Conservation (phyloP, 345 rosid genomes). For the Balakata baccata region DNA sequence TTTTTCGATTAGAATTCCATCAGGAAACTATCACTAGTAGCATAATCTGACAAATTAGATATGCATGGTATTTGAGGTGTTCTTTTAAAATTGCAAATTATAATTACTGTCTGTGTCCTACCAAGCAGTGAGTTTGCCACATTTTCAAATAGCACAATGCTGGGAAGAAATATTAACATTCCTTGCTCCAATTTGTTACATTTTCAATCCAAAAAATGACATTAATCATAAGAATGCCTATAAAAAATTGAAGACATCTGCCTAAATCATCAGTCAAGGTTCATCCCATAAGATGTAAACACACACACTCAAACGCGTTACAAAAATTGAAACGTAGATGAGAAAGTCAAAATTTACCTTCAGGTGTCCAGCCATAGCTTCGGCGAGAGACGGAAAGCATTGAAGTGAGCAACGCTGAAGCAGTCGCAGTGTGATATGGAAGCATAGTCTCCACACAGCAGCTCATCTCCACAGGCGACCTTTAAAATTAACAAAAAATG, state of each 20-base stretch:
- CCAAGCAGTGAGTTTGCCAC: background rate
- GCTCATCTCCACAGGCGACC: constrained; percentile 79
- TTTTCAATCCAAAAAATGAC: constrained; percentile 1
- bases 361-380: constrained; percentile 52
- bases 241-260: background rate
- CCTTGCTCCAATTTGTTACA: background rate
- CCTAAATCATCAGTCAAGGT: constrained; percentile 7
- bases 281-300: background rate
- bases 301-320: background rate
- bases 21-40: background rate
- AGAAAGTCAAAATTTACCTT: constrained; percentile 41
- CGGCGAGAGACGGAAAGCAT: constrained; percentile 68
- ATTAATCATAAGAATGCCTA: background rate
- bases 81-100: background rate
- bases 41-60: background rate
- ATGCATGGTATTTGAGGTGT: background rate
- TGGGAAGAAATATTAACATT: background rate
- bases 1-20: background rate
- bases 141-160: background rate
- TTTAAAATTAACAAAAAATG: constrained; percentile 12
- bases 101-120: background rate
- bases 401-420: constrained; percentile 81
- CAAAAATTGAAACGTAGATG: background rate
- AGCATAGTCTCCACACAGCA: constrained; percentile 70
- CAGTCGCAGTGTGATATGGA: constrained; percentile 84